These are phyloP conservation scores for Penicillium sp. DNA, from an alignment of 2,329 filamentous ascomycete species.

Conservation along the genomic window DNA sequence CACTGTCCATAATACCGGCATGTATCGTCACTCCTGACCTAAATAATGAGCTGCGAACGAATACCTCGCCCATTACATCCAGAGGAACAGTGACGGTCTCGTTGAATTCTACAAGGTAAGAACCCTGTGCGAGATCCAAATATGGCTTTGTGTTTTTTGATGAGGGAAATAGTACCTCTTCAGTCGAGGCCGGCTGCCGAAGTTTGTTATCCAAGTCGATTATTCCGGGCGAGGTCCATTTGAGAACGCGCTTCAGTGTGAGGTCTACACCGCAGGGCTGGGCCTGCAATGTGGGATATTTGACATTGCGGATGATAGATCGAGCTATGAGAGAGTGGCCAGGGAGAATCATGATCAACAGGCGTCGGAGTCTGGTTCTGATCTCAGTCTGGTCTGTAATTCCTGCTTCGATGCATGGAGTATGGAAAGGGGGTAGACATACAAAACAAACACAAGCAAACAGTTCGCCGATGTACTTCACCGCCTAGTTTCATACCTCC, in stretches of 20 bases:
- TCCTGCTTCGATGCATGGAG: too few species aligned
- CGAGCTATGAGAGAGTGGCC: slow-evolving; percentile 19
- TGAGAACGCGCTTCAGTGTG: slow-evolving; percentile 24
- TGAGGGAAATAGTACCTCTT: slow-evolving; percentile 12
- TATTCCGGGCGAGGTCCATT: slow-evolving; percentile 30
- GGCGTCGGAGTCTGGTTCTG: neutral
- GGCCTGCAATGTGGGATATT: slow-evolving; percentile 18
- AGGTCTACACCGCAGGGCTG: slow-evolving; percentile 37
- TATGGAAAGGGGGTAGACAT: neutral
- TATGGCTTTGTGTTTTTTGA: neutral
- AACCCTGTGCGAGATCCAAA: slow-evolving; percentile 27
- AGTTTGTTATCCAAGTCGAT: slow-evolving; percentile 33
- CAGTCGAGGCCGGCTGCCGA: slow-evolving; percentile 25
- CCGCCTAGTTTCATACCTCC: too few species aligned
- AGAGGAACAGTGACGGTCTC: slow-evolving; percentile 41
- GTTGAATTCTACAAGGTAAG: slow-evolving; percentile 39
- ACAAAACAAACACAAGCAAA: neutral
- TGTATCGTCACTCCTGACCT: slow-evolving; percentile 38
- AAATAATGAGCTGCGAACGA: slow-evolving; percentile 41
- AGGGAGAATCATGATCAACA: slow-evolving; percentile 16
- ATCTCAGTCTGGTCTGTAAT: too few species aligned
- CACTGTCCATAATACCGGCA: slow-evolving; percentile 45
- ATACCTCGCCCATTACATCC: slow-evolving; percentile 42
- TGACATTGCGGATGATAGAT: slow-evolving; percentile 21
- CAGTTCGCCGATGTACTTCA: neutral